Percentiles rank a stretch among this genome's conserved stretches.
Evolutionary conservation across 495 filamentous ascomycete species (phyloP).

Genomic region (Paragyromitra xinjiangensis): DNA sequence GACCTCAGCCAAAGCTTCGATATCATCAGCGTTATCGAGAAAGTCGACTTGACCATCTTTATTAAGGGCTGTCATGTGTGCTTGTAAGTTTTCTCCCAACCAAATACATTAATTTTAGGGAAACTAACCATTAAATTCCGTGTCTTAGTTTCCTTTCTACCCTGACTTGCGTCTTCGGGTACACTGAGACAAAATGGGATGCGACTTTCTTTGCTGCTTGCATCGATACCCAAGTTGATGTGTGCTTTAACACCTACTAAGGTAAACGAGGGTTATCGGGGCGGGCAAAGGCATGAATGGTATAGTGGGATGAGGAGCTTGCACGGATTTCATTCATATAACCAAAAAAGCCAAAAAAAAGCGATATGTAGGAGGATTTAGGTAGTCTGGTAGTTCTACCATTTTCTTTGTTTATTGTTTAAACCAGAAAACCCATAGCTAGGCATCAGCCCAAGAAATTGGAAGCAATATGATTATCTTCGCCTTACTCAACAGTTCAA

Average conservation of each 20-base stretch:
- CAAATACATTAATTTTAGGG: too few species aligned
- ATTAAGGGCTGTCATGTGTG: not conserved
- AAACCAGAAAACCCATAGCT: not conserved
- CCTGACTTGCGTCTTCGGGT: not conserved
- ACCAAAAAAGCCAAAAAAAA: not conserved
- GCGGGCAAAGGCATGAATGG: not conserved
- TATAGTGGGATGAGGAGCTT: not conserved
- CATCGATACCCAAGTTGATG: not conserved
- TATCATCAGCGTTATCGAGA: not conserved
- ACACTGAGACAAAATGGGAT: not conserved
- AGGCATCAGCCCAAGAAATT: not conserved
- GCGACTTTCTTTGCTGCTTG: not conserved
- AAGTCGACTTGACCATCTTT: not conserved
- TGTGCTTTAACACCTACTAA: not conserved
- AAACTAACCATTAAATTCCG: not conserved
- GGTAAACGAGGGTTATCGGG: not conserved
- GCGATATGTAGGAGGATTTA: not conserved
- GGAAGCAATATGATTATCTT: too few species aligned
- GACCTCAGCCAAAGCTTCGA: not conserved
- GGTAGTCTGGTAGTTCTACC: slow-evolving; percentile 1
- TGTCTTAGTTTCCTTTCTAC: not conserved
- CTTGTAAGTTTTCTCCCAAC: not conserved
- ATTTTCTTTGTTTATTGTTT: slow-evolving; percentile 11
- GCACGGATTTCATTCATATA: not conserved
- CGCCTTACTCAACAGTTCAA: too few species aligned